These are phyloP conservation scores for Blastocystis sp. DNA, from an alignment of 352 stramenopile species.

Conservation along the genomic window DNA sequence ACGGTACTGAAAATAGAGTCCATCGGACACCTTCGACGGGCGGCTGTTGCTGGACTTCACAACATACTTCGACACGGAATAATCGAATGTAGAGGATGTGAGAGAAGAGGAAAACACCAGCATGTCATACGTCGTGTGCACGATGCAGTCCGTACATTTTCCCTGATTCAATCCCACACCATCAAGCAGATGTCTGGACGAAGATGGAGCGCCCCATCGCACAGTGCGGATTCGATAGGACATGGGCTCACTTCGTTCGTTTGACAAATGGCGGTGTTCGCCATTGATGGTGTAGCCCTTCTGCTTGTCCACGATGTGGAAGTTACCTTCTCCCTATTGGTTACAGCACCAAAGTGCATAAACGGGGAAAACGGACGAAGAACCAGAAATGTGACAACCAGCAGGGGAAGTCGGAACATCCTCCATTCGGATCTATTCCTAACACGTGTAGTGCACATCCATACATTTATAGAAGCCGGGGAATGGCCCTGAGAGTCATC, in stretches of 20 bases:
- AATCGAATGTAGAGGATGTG: neutral
- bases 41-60: neutral
- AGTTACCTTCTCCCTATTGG: slow-evolving; percentile 37
- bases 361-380: neutral
- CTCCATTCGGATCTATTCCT: slow-evolving; percentile 5
- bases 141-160: neutral
- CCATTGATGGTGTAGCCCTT: neutral
- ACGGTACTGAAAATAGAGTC: slow-evolving; percentile 46
- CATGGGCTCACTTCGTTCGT: neutral
- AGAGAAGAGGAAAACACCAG: neutral
- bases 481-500: neutral
- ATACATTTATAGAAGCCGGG: neutral
- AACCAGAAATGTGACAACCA: slow-evolving; percentile 15
- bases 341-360: neutral
- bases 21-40: neutral
- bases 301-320: slow-evolving; percentile 7
- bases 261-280: neutral
- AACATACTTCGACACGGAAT: neutral
- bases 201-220: neutral
- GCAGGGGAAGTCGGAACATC: neutral
- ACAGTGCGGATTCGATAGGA: neutral
- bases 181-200: neutral
- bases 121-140: neutral
- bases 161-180: neutral
- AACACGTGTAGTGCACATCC: neutral